Conservation (phyloP, 2,329 filamentous ascomycete species). For the Arthrinium puccinioides region DNA sequence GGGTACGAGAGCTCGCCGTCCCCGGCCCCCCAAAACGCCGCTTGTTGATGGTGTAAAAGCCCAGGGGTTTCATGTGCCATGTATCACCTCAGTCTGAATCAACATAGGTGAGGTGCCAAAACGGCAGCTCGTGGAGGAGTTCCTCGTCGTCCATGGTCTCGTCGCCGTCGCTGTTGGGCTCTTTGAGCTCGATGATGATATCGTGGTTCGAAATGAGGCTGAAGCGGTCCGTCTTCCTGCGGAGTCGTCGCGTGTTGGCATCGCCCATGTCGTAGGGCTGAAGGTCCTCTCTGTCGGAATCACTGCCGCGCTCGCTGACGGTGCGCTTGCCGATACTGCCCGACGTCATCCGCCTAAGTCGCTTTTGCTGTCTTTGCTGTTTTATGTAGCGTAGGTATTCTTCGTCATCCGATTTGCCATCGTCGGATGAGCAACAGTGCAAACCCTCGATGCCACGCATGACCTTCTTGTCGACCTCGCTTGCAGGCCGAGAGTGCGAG, state of each 20-base stretch:
- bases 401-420: slow-evolving; percentile 15
- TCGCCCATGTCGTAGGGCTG: slow-evolving; percentile 19
- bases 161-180: slow-evolving; percentile 23
- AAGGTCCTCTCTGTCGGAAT: slow-evolving; percentile 24
- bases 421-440: no score
- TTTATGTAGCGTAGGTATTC: slow-evolving; percentile 13
- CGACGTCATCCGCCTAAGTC: slow-evolving; percentile 22
- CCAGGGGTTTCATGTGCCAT: no score
- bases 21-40: no score
- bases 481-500: no score
- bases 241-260: slow-evolving; percentile 16
- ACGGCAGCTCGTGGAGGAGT: slow-evolving; percentile 21
- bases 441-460: no score
- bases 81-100: no score
- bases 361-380: slow-evolving; percentile 14
- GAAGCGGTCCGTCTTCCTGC: slow-evolving; percentile 21
- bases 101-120: slow-evolving; percentile 23
- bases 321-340: slow-evolving; percentile 28
- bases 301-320: slow-evolving; percentile 25
- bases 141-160: slow-evolving; percentile 22
- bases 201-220: slow-evolving; percentile 22
- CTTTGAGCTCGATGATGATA: slow-evolving; percentile 24
- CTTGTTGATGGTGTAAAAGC: no score
- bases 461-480: no score
- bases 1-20: no score